Conservation (phyloP, 805 yeast genomes). For the Wickerhamiella dianesei region DNA sequence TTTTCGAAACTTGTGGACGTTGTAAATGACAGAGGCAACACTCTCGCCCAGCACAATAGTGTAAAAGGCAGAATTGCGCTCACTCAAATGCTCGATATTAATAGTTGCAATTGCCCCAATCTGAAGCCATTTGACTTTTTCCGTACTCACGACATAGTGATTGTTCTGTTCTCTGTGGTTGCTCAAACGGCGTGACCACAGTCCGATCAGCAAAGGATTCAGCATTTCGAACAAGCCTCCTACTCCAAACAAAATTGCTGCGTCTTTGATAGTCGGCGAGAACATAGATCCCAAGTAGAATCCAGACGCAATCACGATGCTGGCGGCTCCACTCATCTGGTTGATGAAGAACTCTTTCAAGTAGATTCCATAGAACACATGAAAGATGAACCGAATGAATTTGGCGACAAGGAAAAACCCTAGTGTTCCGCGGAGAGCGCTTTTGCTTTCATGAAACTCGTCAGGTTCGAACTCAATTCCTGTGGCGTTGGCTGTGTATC, state of each 20-base stretch:
- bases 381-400: slow-evolving; percentile 4
- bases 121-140: neutral
- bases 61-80: slow-evolving; percentile 5
- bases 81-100: slow-evolving; percentile 6
- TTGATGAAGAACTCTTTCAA: slow-evolving; percentile 2
- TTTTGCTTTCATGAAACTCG: neutral
- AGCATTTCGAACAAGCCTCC: slow-evolving; percentile 5
- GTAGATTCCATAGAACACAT: slow-evolving; percentile 4
- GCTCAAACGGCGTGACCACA: neutral
- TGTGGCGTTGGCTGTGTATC: slow-evolving; percentile 7
- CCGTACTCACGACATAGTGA: neutral
- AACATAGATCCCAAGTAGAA: slow-evolving; percentile 5
- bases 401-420: slow-evolving; percentile 6
- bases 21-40: slow-evolving; percentile 5
- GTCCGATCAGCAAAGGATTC: neutral
- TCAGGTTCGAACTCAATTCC: slow-evolving; percentile 1
- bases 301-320: slow-evolving; percentile 4
- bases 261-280: slow-evolving; percentile 1
- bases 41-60: slow-evolving; percentile 8
- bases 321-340: neutral
- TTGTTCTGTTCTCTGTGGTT: neutral
- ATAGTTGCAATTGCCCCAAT: slow-evolving; percentile 1
- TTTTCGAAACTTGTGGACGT: slow-evolving; percentile 1
- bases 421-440: slow-evolving; percentile 2
- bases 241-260: slow-evolving; percentile 5